Percentiles rank a stretch among this genome's conserved stretches.
These are phyloP conservation scores for Curvularia eragrostidis DNA, from an alignment of 2,329 filamentous ascomycete species.

Conservation along the genomic window DNA sequence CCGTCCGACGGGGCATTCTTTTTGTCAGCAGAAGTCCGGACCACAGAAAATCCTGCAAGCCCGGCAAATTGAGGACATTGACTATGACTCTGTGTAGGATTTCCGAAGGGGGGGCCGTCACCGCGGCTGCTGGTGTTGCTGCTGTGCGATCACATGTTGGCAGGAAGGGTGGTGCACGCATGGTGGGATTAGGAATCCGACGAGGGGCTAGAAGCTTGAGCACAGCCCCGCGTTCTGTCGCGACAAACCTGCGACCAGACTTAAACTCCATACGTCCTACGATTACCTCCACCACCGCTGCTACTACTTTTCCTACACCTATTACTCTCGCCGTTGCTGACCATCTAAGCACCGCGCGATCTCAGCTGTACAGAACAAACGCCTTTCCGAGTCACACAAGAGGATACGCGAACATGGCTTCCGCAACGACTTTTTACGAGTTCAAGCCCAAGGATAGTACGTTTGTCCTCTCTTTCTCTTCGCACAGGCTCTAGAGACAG, in stretches of 20 bases:
- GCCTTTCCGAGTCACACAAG: neutral
- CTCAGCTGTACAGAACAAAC: neutral
- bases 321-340: neutral
- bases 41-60: neutral
- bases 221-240: slow-evolving; percentile 5
- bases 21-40: slow-evolving; percentile 1
- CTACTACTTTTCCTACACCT: neutral
- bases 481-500: neutral
- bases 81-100: neutral
- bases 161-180: neutral
- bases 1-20: neutral
- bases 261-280: neutral
- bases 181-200: slow-evolving; percentile 3
- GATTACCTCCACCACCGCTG: too few relatives aligned
- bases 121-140: neutral
- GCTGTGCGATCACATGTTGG: slow-evolving; percentile 1
- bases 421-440: slow-evolving; percentile 77
- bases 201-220: slow-evolving; percentile 3
- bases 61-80: neutral
- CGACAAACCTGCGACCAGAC: neutral
- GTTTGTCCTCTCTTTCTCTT: slow-evolving; percentile 43
- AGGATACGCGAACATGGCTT: slow-evolving; percentile 62
- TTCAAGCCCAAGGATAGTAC: slow-evolving; percentile 83
- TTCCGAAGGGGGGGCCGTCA: neutral
- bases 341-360: neutral